phyloP scores from a whole-genome alignment of 83 land plant genomes.

The Larix sibirica region DNA sequence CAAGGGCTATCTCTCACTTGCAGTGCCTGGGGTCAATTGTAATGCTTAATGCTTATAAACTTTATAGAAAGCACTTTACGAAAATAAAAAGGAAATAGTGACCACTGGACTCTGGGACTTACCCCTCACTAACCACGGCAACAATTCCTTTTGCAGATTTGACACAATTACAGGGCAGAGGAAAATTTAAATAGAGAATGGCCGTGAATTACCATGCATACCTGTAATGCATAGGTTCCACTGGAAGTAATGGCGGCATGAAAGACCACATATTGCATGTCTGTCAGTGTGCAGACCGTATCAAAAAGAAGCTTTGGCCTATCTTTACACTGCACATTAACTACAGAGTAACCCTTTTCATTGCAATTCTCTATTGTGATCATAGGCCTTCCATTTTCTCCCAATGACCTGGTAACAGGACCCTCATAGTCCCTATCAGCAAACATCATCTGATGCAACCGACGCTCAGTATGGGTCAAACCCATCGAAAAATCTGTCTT shows the following conservation, averaged over 20 bases:
- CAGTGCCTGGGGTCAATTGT: too few species aligned
- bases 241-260: slow-evolving; percentile 65
- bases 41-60: too few species aligned
- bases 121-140: too few species aligned
- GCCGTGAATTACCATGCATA: not conserved
- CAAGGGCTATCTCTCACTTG: too few species aligned
- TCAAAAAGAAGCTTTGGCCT: slow-evolving; percentile 68
- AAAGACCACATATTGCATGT: slow-evolving; percentile 66
- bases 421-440: slow-evolving; percentile 60
- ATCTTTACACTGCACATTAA: slow-evolving; percentile 52
- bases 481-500: slow-evolving; percentile 30
- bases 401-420: slow-evolving; percentile 1
- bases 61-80: too few species aligned
- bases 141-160: too few species aligned
- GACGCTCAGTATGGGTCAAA: slow-evolving; percentile 62
- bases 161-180: not conserved
- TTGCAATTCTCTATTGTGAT: slow-evolving; percentile 49
- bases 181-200: not conserved
- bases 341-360: slow-evolving; percentile 70
- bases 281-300: slow-evolving; percentile 66
- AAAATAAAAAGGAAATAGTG: too few species aligned
- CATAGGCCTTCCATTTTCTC: slow-evolving; percentile 17
- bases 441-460: slow-evolving; percentile 83
- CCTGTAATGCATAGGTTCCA: slow-evolving; percentile 58
- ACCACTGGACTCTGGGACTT: too few species aligned